These are phyloP conservation scores for Ophiobolus disseminans DNA, from an alignment of 2,329 filamentous ascomycete species.

Conservation along the genomic window DNA sequence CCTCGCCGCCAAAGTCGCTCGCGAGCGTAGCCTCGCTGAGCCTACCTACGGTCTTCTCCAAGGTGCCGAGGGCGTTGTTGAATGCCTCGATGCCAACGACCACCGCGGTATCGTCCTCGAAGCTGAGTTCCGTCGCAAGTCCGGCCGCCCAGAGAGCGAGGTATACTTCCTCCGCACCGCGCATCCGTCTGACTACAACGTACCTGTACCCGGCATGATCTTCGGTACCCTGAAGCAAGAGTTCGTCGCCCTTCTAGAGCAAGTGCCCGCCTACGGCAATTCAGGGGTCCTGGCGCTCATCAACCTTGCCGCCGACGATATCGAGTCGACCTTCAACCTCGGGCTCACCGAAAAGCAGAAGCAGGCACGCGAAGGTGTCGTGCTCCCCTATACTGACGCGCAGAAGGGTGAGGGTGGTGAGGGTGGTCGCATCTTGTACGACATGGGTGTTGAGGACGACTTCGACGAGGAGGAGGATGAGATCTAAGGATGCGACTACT, in stretches of 20 bases:
- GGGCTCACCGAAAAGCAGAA: conserved; percentile 90
- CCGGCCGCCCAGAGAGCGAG: conserved; percentile 78
- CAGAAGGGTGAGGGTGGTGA: conserved; percentile 81
- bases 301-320: conserved; percentile 42
- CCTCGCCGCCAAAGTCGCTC: conserved; percentile 75
- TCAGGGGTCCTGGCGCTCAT: conserved; percentile 15
- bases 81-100: conserved; percentile 67
- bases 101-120: conserved; percentile 72
- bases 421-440: conserved; percentile 92
- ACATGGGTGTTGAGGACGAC: conserved; percentile 95
- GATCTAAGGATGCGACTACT: conserved; percentile 68
- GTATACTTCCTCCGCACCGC: conserved; percentile 61
- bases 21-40: conserved; percentile 74
- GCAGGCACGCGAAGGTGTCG: conserved; percentile 83
- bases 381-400: conserved; percentile 95
- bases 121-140: conserved; percentile 86
- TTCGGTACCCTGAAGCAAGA: conserved; percentile 55
- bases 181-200: conserved; percentile 23
- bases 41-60: conserved; percentile 82
- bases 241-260: conserved; percentile 70
- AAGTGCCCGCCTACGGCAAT: conserved; percentile 63
- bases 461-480: conserved; percentile 97
- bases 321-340: conserved; percentile 78
- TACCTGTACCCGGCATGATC: conserved; percentile 13
- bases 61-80: conserved; percentile 77